These are phyloP conservation scores for Cladosporium phlei DNA, from an alignment of 2,329 filamentous ascomycete species.

Conservation along the genomic window DNA sequence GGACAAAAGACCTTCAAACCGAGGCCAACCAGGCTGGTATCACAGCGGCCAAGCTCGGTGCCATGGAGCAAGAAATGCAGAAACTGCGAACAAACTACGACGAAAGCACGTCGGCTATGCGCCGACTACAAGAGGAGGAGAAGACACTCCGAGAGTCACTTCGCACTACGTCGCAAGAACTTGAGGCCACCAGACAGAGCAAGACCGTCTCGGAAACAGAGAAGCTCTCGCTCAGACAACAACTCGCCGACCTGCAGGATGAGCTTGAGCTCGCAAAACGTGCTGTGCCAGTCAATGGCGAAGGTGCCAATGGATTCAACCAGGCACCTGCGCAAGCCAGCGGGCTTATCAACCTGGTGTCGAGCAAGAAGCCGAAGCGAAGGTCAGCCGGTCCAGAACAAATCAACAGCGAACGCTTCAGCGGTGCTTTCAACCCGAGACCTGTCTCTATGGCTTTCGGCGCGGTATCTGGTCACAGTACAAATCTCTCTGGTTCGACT, in stretches of 20 bases:
- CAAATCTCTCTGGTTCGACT: constrained; percentile 67
- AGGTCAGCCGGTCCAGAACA: constrained; percentile 84
- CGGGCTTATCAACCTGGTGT: constrained; percentile 92
- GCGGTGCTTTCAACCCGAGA: constrained; percentile 84
- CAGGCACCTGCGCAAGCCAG: constrained; percentile 50
- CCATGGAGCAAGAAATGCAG: constrained; percentile 93
- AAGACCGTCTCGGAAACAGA: constrained; percentile 76
- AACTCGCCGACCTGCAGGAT: constrained; percentile 84
- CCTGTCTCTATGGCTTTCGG: constrained; percentile 91
- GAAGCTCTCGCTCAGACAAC: constrained; percentile 78
- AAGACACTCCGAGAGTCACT: constrained; percentile 78
- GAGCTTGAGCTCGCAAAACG: constrained; percentile 84
- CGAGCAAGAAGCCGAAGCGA: constrained; percentile 94
- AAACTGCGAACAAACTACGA: constrained; percentile 84
- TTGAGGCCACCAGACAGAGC: constrained; percentile 71
- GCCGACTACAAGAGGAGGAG: constrained; percentile 92
- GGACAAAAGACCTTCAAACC: constrained; percentile 88
- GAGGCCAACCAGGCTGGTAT: constrained; percentile 98
- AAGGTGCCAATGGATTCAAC: constrained; percentile 58
- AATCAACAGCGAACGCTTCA: constrained; percentile 83
- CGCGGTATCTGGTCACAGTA: constrained; percentile 59
- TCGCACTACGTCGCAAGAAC: constrained; percentile 70
- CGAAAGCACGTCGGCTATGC: constrained; percentile 84
- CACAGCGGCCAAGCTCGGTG: constrained; percentile 79
- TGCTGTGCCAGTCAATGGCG: constrained; percentile 65